phyloP scores from a whole-genome alignment of 768 basidiomycete genomes.

The Inosperma sp. region DNA sequence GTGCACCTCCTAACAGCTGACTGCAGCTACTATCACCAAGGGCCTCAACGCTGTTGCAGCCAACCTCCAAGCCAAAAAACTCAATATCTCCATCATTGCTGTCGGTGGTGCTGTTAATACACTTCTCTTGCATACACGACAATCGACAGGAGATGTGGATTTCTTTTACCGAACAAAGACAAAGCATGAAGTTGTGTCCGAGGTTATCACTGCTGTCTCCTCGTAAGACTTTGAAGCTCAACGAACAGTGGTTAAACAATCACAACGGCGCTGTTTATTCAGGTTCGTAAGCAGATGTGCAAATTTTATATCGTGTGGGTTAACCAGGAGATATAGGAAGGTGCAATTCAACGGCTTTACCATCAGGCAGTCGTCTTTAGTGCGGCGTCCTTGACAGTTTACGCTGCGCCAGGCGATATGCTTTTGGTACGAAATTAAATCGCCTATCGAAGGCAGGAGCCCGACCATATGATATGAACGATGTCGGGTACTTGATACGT shows the following conservation, averaged over 20 bases:
- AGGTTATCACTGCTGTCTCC: neutral
- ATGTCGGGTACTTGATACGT: neutral
- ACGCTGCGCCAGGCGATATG: conserved; percentile 4
- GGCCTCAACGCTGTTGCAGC: conserved; percentile 1
- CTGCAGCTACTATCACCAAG: conserved; percentile 1
- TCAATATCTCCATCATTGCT: conserved; percentile 6
- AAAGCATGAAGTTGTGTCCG: conserved; percentile 5
- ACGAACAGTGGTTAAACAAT: conserved; percentile 4
- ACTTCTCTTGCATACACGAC: neutral
- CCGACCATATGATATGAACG: conserved; percentile 5
- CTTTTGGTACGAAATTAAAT: neutral
- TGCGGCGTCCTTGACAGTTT: neutral
- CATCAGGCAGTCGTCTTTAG: conserved; percentile 1
- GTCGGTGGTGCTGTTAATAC: conserved; percentile 5
- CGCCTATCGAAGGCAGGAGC: conserved; percentile 3
- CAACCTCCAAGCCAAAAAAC: neutral
- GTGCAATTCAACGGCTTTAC: conserved; percentile 7
- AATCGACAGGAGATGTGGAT: conserved; percentile 5
- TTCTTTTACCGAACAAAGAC: conserved; percentile 6
- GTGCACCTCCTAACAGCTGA: neutral
- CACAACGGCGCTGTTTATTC: conserved; percentile 5
- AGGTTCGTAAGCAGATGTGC: too few species aligned
- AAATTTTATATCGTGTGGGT: too few species aligned
- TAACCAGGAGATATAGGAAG: too few species aligned
- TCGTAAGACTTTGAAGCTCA: neutral